Evolutionary conservation across 192 early-diverging fungal species (phyloP), one percentile per base, ranked within the genome.

Genomic region (Chytriomyces confervae): DNA sequence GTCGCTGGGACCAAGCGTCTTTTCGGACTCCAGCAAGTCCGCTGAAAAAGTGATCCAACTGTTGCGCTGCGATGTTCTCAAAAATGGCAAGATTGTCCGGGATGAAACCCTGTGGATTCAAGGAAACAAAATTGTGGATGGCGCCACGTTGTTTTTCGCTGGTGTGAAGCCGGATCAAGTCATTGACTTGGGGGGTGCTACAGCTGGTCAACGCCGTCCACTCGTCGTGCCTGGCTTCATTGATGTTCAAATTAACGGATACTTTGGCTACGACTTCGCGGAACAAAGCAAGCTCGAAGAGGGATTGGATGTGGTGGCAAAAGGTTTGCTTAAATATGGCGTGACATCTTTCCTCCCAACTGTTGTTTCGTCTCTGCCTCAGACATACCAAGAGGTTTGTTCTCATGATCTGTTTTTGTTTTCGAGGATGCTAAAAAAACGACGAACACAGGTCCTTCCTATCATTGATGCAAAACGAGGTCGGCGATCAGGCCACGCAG

Each of bases 271-370:
- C 23, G 66, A 68, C 20, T 68, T 68, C 23, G 66, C 66, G 27
- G 84, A 88, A 50, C 81, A 82, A 6, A 89, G 91, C 16, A 86
- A 84, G 8, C 85, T 92, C 24, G 85, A 88, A 53, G 85, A 89
- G 44, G 90, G 91, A 20, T 83, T 93, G 8, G 74, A 85, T 69
- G 90, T 86, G 61, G 87, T 95, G 18, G 89, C 93, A 67, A 91
- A 89, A 50, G 92, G 92, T 1, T 79, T 95, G 49, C 85, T 94
- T 45, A 85, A 92, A 67, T 89, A 91, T 63, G 94, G 94, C 6
- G 92, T 91, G 49, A 95, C 94, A 5, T 87, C 92, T 48, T 95
- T 91, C 81, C 91, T 90, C 77, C 93, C 93, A 3, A 95, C 94
- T n/a, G 86, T 93, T 6, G 92, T 95, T 66, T 91, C 87, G 71